Evolutionary conservation across 164 flowering plant genomes (phyloP), one percentile per base, ranked within the genome.

Genomic region (Macadamia tetraphylla): DNA sequence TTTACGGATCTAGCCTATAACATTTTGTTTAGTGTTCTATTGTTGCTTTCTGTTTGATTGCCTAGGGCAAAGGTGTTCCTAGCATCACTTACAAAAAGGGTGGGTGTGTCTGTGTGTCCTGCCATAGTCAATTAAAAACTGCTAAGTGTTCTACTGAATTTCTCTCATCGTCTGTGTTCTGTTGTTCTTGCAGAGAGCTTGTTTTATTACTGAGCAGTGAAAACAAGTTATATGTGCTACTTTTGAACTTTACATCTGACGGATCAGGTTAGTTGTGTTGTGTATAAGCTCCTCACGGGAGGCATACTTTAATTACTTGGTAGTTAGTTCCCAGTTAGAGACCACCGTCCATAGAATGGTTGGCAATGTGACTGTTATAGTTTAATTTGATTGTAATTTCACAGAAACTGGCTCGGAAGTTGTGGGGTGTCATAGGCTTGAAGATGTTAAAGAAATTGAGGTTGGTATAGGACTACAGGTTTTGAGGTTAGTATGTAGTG

Each of bases 381-480:
- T 61, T 23, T 53, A 64, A 32, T 61, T 69, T 63, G 48, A 30
- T 31, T 73, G 52, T 29, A 13, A 18, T 58, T 72, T 60, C 66
- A 52, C 84, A 89, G 92, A 79, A 71, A 66, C 44, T 42, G 55
- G 32, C 35, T 61, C 77, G n/a, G 69, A 68, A 71, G 70, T 87
- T 59, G 44, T 81, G 32, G 86, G 83, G 66, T 75, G 84, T 73
- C 85, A 84, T 67, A 74, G 68, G 60, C 68, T 83, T 72, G 91
- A 79, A 70, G 91, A 87, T 69, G 75, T 91, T 49, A 78, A 67
- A 57, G 87, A 80, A 67, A 81, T 86, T 62, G 76, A 77, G 23
- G 73, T 88, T 66, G 91, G 93, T 68, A 52, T 89, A 29, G 90
- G 91, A 44, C 81, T 85, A 71, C 93, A 84, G 71, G 72, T 83